These are phyloP conservation scores for Heliocybe sulcata DNA, from an alignment of 1,284 basidiomycete genomes.

Conservation along the genomic window DNA sequence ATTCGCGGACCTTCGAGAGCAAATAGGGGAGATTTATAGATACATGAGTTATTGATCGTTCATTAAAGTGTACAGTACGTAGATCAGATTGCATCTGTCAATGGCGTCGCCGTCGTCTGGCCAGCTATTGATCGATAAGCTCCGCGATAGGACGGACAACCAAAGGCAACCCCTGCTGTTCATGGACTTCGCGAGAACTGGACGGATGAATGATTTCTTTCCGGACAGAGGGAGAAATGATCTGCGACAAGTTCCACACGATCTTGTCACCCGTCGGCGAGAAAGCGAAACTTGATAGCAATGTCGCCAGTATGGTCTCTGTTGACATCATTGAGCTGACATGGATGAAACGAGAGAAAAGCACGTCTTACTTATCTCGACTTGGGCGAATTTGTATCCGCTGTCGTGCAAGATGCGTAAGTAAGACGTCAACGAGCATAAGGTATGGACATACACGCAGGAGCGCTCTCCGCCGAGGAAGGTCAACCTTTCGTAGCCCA, in stretches of 20 bases:
- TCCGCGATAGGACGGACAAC: background rate
- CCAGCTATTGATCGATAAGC: background rate
- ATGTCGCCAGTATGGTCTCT: background rate
- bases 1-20: too few species aligned
- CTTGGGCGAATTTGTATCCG: slow-evolving; percentile 11
- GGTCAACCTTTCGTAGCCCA: slow-evolving; percentile 9
- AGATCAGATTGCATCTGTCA: too few species aligned
- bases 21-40: background rate
- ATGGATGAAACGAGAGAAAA: background rate
- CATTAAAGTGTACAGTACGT: background rate
- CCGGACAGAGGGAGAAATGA: background rate
- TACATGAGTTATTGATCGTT: background rate
- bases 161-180: background rate
- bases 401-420: background rate
- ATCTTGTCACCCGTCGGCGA: background rate
- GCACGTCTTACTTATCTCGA: slow-evolving; percentile 12
- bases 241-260: background rate
- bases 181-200: background rate
- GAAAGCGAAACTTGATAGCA: background rate
- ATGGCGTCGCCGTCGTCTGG: too few species aligned
- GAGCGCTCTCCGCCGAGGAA: slow-evolving; percentile 13
- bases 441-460: slow-evolving; percentile 11
- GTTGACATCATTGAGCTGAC: background rate
- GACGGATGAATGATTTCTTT: background rate
- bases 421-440: background rate